Conservation (phyloP, 140 eudicot species). For the Anethum foeniculum region DNA sequence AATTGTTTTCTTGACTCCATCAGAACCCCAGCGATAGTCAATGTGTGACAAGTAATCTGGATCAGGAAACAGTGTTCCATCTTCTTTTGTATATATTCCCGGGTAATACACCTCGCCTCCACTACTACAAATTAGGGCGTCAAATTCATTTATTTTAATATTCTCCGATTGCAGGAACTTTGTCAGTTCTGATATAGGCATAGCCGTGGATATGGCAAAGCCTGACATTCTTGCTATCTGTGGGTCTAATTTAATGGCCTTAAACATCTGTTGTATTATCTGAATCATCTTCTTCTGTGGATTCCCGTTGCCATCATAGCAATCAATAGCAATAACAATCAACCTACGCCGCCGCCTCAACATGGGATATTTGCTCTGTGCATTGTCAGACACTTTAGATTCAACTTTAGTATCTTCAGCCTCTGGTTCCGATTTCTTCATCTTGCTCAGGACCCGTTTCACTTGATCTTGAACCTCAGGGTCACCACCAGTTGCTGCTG, state of each 20-base stretch:
- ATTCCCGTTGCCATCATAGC: slow-evolving; percentile 56
- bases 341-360: slow-evolving; percentile 60
- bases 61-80: slow-evolving; percentile 51
- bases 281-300: slow-evolving; percentile 61
- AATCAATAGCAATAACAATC: slow-evolving; percentile 73
- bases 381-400: slow-evolving; percentile 23
- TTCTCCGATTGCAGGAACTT: slow-evolving; percentile 55
- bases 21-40: slow-evolving; percentile 83
- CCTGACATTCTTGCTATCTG: slow-evolving; percentile 51
- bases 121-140: slow-evolving; percentile 76
- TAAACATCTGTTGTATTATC: slow-evolving; percentile 47
- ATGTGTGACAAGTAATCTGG: slow-evolving; percentile 69
- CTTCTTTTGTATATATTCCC: slow-evolving; percentile 43
- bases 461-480: slow-evolving; percentile 75
- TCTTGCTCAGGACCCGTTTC: slow-evolving; percentile 56
- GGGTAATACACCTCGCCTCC: slow-evolving; percentile 92
- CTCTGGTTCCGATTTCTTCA: slow-evolving; percentile 38
- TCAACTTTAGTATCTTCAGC: slow-evolving; percentile 26
- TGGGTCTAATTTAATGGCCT: slow-evolving; percentile 46
- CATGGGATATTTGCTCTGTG: slow-evolving; percentile 48
- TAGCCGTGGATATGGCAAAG: slow-evolving; percentile 75
- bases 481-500: slow-evolving; percentile 23
- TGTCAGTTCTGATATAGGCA: slow-evolving; percentile 55
- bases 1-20: slow-evolving; percentile 67
- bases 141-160: slow-evolving; percentile 60